Base-by-base conservation (phyloP, 768 basidiomycete species). In the Panus rudis region DNA sequence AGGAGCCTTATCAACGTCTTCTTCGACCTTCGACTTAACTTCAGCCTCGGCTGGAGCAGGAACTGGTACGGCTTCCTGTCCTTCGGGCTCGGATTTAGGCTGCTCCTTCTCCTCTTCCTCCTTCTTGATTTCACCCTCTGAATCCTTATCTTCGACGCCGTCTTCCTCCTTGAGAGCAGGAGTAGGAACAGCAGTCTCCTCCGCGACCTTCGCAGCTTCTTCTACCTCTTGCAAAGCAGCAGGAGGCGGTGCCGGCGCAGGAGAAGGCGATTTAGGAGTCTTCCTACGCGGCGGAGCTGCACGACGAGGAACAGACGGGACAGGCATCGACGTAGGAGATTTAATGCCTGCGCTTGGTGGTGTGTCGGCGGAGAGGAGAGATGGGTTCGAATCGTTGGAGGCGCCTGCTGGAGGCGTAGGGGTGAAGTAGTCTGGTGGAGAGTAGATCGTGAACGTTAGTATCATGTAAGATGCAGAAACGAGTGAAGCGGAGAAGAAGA, bases 201-300 rank as follows among this genome's bases (percentile, higher is more conserved):
- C 19, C 23, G 39, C n/a, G n/a, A n/a, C n/a, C n/a, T n/a, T n/a
- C n/a, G n/a, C n/a, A 10, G 24, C 22, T 14, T 37, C 23, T 12
- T 44, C 14, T 24, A 26, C 17, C 14, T 46, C 37, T 4, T 19
- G 23, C 4, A 20, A 23, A 6, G 26, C 26, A 19, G 11, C n/a
- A 25, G 41, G 19, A 22, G 32, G 12, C 32, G 31, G 11, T 11
- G 21, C 35, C 21, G 47, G 43, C 7, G 30, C 39, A 23, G 45
- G 50, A 4, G 71, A 62, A n/a, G 69, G 64, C 1, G 76, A 71
- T 58, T 77, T 82, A 37, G 65, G 66, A 4, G 33, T 20, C 54
- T 84, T 84, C 63, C 72, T 79, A 31, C 87, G 70, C 7, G 89
- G 88, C 37, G 84, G 86, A 3, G 72, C 87, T 20, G 84, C 73